Conservation (phyloP, 192 early-diverging fungal species). For the Podila epicladia region DNA sequence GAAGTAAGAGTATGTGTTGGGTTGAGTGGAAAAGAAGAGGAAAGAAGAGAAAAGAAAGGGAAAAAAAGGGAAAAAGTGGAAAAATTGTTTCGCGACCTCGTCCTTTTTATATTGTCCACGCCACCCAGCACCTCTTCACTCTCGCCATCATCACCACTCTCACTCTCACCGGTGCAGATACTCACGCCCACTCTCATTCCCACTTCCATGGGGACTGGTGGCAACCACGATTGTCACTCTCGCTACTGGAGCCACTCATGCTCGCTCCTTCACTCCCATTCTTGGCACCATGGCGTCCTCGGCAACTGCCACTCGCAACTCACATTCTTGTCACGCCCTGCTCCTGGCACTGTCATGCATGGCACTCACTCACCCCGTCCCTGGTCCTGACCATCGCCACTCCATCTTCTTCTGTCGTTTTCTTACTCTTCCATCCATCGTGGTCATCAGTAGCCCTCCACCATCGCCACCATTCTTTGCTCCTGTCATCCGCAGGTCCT, state of each 20-base stretch:
- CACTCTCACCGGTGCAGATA: too few relatives aligned
- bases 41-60: conserved; percentile 1
- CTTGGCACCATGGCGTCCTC: too few relatives aligned
- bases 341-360: too few relatives aligned
- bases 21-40: background rate
- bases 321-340: background rate
- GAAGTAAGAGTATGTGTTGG: background rate
- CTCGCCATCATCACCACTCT: too few relatives aligned
- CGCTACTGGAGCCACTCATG: too few relatives aligned
- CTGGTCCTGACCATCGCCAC: too few relatives aligned
- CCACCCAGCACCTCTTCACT: background rate
- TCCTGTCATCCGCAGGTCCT: background rate
- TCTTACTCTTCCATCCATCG: background rate
- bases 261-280: background rate
- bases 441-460: background rate
- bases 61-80: conserved; percentile 6
- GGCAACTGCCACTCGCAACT: background rate
- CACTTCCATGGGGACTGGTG: too few relatives aligned
- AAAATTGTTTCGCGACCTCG: conserved; percentile 1
- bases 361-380: too few relatives aligned
- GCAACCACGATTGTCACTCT: too few relatives aligned
- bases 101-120: conserved; percentile 3
- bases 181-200: too few relatives aligned
- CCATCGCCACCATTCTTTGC: background rate
- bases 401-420: too few relatives aligned